Conservation (phyloP, 306 rosid genomes). For the Rosa multiflora region DNA sequence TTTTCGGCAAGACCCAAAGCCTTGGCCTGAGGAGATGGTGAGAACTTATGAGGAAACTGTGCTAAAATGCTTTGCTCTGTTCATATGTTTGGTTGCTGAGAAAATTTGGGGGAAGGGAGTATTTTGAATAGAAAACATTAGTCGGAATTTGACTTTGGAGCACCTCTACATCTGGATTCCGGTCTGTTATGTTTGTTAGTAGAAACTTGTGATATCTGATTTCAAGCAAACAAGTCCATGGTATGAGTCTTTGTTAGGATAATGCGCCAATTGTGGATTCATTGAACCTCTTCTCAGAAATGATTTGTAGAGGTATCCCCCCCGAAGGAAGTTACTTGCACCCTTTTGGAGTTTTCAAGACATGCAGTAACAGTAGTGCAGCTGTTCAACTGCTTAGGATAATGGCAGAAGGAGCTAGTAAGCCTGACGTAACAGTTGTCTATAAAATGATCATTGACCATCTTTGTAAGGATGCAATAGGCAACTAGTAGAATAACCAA, state of each 20-base stretch:
- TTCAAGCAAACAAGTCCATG: not conserved
- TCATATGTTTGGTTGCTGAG: not conserved
- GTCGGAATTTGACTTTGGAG: not conserved
- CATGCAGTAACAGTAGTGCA: not conserved
- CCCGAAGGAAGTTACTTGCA: not conserved
- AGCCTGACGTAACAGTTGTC: not conserved
- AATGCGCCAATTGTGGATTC: not conserved
- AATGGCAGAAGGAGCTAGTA: not conserved
- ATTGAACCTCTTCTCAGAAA: not conserved
- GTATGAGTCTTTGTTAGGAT: not conserved
- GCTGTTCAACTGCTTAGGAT: not conserved
- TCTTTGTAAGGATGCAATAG: not conserved
- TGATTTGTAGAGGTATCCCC: not conserved
- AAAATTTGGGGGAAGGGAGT: not conserved
- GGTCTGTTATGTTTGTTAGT: not conserved
- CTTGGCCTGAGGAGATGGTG: conserved; percentile 58
- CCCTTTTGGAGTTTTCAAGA: not conserved
- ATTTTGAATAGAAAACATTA: not conserved
- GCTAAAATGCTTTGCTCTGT: conserved; percentile 29
- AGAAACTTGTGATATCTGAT: not conserved
- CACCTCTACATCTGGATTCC: not conserved
- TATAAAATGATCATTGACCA: not conserved
- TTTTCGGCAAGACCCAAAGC: conserved; percentile 47
- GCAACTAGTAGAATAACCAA: not conserved
- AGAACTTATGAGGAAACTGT: conserved; percentile 57